Conservation (phyloP, 2,329 filamentous ascomycete species). For the Trichoderma harzianum region DNA sequence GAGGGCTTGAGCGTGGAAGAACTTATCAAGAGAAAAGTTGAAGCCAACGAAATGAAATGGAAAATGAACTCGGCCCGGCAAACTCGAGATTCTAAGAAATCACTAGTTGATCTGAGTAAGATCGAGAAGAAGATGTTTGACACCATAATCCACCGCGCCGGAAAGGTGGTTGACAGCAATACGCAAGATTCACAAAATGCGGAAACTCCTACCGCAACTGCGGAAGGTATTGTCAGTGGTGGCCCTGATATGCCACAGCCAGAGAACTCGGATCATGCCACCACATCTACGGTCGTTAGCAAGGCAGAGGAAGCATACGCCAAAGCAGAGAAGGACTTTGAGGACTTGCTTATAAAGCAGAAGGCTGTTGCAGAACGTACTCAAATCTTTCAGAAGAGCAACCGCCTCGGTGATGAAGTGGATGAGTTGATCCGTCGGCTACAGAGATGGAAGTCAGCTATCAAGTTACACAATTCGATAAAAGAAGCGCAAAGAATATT, state of each 20-base stretch:
- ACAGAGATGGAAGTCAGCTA: slow-evolving; percentile 7
- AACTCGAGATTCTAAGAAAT: background rate
- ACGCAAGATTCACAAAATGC: background rate
- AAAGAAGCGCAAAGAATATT: slow-evolving; percentile 2
- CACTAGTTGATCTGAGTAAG: background rate
- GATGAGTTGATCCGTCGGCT: background rate
- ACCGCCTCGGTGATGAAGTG: background rate
- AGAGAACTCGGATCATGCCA: background rate
- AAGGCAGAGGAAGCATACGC: background rate
- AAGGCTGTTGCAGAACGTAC: background rate
- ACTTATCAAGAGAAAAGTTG: background rate
- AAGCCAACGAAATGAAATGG: background rate
- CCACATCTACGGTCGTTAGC: background rate
- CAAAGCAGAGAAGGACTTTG: background rate
- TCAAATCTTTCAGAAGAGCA: background rate
- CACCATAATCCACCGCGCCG: background rate
- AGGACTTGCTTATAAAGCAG: background rate
- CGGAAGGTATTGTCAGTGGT: background rate
- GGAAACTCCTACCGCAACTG: background rate
- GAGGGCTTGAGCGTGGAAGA: background rate
- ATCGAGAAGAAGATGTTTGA: background rate
- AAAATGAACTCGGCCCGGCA: background rate
- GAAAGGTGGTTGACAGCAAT: background rate
- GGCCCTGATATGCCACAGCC: background rate
- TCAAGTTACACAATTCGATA: background rate